Evolutionary conservation across 495 filamentous ascomycete species (phyloP), one percentile per base, ranked within the genome.

Genomic region (Podospora comata): DNA sequence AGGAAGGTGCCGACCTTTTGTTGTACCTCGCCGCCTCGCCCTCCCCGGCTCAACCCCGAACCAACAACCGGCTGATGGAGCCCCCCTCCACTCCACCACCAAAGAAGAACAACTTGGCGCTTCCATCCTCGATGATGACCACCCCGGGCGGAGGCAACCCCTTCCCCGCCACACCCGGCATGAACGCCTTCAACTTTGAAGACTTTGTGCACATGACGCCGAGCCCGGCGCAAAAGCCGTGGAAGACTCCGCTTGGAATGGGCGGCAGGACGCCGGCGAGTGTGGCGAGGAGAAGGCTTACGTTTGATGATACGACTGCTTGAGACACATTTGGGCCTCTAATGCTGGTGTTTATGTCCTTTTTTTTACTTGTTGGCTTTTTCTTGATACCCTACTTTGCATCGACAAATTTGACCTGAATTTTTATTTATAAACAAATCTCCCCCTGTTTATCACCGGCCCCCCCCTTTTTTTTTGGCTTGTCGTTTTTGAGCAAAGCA

Each of bases 171-270:
- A 90, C 89, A 2, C 89, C 89, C 1, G 81, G 82, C 6, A 80
- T 85, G 61, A 61, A 32, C 65, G 87, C 87, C 67, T 97, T 97
- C 80, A 95, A 97, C 80, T 97, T 97, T 80, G 88, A 93, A 7
- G 96, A 98, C 76, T 99, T 96, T 75, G 90, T 98, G 68, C 97
- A 99, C 75, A 92, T 97, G 78, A 96, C 95, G 16, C 95, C 96
- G 5, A 95, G 91, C 71, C 96, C 95, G 3, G 95, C 93, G 13
- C 95, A 97, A 78, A 92, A 88, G 67, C 84, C 88, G 4, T 97
- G 89, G 89, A 82, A 90, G 85, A 87, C 81, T 87, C 95, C 66
- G 82, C 87, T 74, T 75, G 70, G 73, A 1, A 65, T 67, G 3
- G 65, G 65, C 13, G 70, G 73, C 59, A 79, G 76, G 72, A 83